A percentile compares a stretch with the other conserved stretches of the same genome.
These are phyloP conservation scores for Sphaerostilbella broomeana DNA, from an alignment of 2,329 filamentous ascomycete genomes.

Conservation along the genomic window DNA sequence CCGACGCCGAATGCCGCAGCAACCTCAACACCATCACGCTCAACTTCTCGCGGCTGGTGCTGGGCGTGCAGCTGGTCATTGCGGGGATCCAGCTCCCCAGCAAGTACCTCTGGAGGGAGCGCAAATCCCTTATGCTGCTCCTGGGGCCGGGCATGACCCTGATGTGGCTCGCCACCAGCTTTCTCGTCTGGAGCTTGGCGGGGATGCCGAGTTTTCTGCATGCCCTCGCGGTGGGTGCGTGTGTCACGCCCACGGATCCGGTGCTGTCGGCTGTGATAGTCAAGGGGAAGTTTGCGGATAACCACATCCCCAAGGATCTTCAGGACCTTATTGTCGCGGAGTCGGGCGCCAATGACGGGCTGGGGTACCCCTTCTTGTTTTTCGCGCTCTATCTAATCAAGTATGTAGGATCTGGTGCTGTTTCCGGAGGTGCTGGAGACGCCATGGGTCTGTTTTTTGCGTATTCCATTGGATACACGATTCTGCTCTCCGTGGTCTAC, in stretches of 20 bases:
- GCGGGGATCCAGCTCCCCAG: constrained; percentile 83
- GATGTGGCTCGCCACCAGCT: constrained; percentile 82
- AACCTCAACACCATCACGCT: constrained; percentile 69
- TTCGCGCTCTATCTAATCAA: constrained; percentile 78
- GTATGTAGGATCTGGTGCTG: constrained; percentile 56
- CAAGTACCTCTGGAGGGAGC: constrained; percentile 72
- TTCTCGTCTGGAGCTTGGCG: constrained; percentile 71
- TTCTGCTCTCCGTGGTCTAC: constrained; percentile 71
- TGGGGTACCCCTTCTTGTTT: constrained; percentile 85
- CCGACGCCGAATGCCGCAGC: constrained; percentile 29
- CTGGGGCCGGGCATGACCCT: constrained; percentile 76
- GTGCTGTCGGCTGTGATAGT: constrained; percentile 84
- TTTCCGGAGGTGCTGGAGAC: constrained; percentile 51
- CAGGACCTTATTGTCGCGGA: constrained; percentile 78
- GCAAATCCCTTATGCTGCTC: constrained; percentile 66
- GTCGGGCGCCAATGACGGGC: constrained; percentile 81
- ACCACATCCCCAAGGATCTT: constrained; percentile 74
- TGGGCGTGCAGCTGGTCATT: constrained; percentile 84
- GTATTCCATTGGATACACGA: constrained; percentile 78
- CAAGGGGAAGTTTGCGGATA: constrained; percentile 88
- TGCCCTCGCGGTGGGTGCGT: constrained; percentile 73
- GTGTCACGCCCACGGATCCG: constrained; percentile 88
- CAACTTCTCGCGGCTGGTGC: constrained; percentile 78
- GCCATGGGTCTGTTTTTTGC: constrained; percentile 79
- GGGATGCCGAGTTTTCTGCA: constrained; percentile 68